phyloP scores from a whole-genome alignment of 139 green algal genomes.

The Trebouxia sp. region DNA sequence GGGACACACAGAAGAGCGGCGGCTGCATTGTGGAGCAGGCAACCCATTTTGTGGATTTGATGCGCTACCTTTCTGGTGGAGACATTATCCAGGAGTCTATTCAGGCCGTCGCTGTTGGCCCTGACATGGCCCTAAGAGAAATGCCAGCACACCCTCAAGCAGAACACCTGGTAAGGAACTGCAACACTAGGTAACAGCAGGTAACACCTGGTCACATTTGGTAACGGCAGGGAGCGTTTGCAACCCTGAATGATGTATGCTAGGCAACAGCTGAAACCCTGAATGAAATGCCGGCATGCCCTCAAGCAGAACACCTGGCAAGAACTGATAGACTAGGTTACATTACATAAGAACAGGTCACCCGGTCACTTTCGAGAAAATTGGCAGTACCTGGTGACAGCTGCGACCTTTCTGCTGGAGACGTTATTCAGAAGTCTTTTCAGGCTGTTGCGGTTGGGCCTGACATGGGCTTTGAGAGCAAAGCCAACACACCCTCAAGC shows the following conservation, averaged over 20 bases:
- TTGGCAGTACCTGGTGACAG: no score
- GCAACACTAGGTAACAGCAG: no score
- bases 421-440: conserved; percentile 12
- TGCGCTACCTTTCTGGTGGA: conserved; percentile 21
- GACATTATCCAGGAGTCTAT: conserved; percentile 20
- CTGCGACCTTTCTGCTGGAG: neutral
- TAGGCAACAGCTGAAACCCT: no score
- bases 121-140: conserved; percentile 18
- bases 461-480: conserved; percentile 8
- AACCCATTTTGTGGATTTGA: conserved; percentile 40
- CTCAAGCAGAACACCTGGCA: neutral
- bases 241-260: no score
- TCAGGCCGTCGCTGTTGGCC: conserved; percentile 29
- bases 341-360: no score
- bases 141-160: conserved; percentile 22
- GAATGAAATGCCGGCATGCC: no score
- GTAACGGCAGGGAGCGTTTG: no score
- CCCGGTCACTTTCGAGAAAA: no score
- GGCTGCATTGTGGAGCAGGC: conserved; percentile 37
- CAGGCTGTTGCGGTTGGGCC: conserved; percentile 30
- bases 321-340: no score
- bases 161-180: neutral
- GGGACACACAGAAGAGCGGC: conserved; percentile 26
- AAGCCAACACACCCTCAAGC: conserved; percentile 18
- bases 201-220: no score